Base-by-base conservation (phyloP, 2,329 filamentous ascomycete species). In the Colletotrichum musae region DNA sequence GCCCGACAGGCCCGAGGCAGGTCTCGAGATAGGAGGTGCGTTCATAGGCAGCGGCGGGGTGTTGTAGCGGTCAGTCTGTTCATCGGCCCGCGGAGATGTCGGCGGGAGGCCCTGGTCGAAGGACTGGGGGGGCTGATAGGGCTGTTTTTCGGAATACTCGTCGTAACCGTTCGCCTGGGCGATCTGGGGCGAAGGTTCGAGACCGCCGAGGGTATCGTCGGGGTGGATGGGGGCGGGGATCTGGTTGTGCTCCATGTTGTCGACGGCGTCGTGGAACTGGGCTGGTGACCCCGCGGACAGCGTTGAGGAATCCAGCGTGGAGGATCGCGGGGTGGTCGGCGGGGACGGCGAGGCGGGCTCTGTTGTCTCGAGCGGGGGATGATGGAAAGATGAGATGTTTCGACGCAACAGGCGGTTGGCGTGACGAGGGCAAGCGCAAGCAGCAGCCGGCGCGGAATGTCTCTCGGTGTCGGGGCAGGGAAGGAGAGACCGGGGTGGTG, bases 291-390 rank as follows among this genome's bases (percentile, higher is more conserved):
- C 85, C 75, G 80, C 80, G 54, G 82, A 81, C 41, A 85, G 75
- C 18, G 80, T 84, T 70, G 84, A 84, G 71, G 83, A 84, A 85
- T 89, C 87, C 86, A 88, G 84, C 71, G 77, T 85, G 81, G 73
- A 73, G 64, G 70, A 71, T 60, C 53, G 58, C 61, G 64, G 60
- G 57, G 54, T 21, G 39, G 32, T 36, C 45, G 57, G 66, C 60
- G 63, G 64, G 47, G 64, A 60, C 51, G 58, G 60, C 62, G 58
- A 69, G 61, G 45, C 32, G 32, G 32, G 32, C 9, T 36, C 67
- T 72, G 70, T 71, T 71, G 72, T 69, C 54, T 73, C 69, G 61
- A 69, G 72, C 61, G 53, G 69, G 57, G 39, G 58, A 61, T 64
- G 64, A 70, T 67, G 66, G 32, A 36, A 69, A 70, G 70, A 39